Evolutionary conservation across 768 basidiomycete genomes (phyloP).

Genomic region (Suillus tomentosus): DNA sequence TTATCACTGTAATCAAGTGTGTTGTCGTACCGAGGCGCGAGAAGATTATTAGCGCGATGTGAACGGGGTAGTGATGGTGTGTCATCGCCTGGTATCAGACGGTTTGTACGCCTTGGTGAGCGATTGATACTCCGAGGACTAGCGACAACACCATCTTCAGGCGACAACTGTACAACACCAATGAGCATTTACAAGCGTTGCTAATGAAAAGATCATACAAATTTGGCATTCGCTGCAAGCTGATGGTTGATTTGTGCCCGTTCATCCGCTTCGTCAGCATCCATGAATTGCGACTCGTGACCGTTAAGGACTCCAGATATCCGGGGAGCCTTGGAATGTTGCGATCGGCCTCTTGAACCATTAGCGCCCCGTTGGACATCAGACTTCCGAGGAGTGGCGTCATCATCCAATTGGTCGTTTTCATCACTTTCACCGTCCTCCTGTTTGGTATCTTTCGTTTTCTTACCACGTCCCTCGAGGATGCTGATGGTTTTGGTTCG

Average conservation of each 20-base stretch:
- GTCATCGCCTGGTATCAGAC: constrained; percentile 35
- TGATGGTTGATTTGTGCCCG: constrained; percentile 88
- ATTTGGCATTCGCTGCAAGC: constrained; percentile 69
- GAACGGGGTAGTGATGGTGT: constrained; percentile 41
- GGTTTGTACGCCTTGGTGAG: constrained; percentile 61
- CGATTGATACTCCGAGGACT: constrained; percentile 70
- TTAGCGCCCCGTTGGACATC: constrained; percentile 42
- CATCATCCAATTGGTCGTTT: constrained; percentile 38
- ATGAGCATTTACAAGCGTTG: constrained; percentile 18
- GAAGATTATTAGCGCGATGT: constrained; percentile 44
- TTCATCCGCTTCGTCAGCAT: constrained; percentile 82
- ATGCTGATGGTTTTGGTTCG: constrained; percentile 82
- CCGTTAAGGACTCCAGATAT: constrained; percentile 47
- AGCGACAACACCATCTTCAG: constrained; percentile 57
- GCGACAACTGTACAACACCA: constrained; percentile 53
- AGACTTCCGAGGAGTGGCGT: constrained; percentile 60
- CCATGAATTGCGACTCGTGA: constrained; percentile 83
- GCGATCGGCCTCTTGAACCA: constrained; percentile 34
- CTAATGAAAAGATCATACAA: constrained; percentile 46
- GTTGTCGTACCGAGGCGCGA: constrained; percentile 48
- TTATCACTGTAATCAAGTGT: constrained; percentile 42
- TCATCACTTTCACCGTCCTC: constrained; percentile 33
- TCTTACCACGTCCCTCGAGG: constrained; percentile 68
- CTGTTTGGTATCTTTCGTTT: constrained; percentile 27
- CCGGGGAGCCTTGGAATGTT: constrained; percentile 37